Evolutionary conservation across 352 stramenopile genomes (phyloP), one percentile per base, ranked within the genome.

Genomic region (Phytophthora pluvialis): DNA sequence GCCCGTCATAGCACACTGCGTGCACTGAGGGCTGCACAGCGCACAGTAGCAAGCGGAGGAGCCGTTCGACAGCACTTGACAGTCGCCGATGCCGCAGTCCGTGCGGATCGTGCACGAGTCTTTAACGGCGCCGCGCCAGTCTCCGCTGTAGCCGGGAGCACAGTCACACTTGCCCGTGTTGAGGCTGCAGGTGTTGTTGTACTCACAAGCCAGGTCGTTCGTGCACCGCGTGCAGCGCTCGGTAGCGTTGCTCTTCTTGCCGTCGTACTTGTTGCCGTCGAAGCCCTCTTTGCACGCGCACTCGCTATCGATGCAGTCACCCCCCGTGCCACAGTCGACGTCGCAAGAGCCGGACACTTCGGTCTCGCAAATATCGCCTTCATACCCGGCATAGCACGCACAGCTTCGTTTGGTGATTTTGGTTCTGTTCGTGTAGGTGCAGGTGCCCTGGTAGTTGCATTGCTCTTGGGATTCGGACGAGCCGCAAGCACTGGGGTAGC

Each of bases 391-490:
- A 60, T 88, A 86, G 55, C 79, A 88, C 55, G 62, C 62, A 61
- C 81, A 91, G 13, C 29, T 68, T 25, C 80, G 78, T 42, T 78
- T 86, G 42, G 44, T 80, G 52, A 89, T 88, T 44, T 76, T 84
- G 63, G 78, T 75, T 43, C 80, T 83, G 43, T 64, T 79, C 49
- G 78, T 76, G 77, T 91, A 91, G 51, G 83, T 86, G 70, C 83
- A 91, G 6, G 83, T 91, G 18, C 83, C 83, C 46, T 89, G 83
- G 67, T 91, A 81, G 28, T 79, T 89, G 74, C 80, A 89, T 31
- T 78, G 68, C 29, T 69, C 69, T 36, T 81, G 82, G 3, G 72
- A 78, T 53, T 56, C 64, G 4, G 76, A 29, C 3, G 76, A 64
- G 26, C 78, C 75, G 46, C 80, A 89, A 0, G 66, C 67, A 15